A percentile compares a stretch with the other conserved stretches of the same genome.
These are phyloP conservation scores for Westerdykella ornata DNA, from an alignment of 2,329 filamentous ascomycete species.

Conservation along the genomic window DNA sequence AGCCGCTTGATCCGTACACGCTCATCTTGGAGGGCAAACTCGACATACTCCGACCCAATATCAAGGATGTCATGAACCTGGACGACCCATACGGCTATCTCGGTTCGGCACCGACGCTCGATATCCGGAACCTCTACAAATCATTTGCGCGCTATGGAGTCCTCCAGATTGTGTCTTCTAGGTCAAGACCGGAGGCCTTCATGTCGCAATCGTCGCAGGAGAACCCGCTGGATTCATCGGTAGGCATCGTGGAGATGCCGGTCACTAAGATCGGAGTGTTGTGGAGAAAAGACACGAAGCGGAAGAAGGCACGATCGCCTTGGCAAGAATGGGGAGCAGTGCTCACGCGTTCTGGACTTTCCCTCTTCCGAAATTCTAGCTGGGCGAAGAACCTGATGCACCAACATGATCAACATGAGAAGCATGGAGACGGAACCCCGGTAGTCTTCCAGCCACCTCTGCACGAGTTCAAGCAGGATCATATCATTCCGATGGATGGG, in stretches of 20 bases:
- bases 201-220: constrained; percentile 79
- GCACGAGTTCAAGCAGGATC: constrained; percentile 88
- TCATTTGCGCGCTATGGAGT: constrained; percentile 89
- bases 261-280: constrained; percentile 91
- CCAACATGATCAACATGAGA: constrained; percentile 78
- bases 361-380: constrained; percentile 86
- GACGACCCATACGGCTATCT: constrained; percentile 90
- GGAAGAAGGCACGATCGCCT: constrained; percentile 86
- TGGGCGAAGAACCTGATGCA: constrained; percentile 90
- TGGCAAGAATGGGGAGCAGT: constrained; percentile 99
- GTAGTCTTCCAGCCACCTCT: constrained; percentile 87
- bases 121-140: constrained; percentile 74
- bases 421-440: constrained; percentile 67
- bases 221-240: constrained; percentile 73
- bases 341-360: constrained; percentile 91
- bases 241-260: constrained; percentile 93
- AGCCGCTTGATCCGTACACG: constrained; percentile 91
- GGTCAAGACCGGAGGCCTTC: constrained; percentile 91
- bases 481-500: constrained; percentile 85
- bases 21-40: constrained; percentile 86
- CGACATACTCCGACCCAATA: constrained; percentile 71
- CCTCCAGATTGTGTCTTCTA: constrained; percentile 87
- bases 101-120: constrained; percentile 66
- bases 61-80: constrained; percentile 86
- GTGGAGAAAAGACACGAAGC: constrained; percentile 91